Base-by-base conservation (phyloP, 345 rosid genomes). In the Heritiera littoralis region DNA sequence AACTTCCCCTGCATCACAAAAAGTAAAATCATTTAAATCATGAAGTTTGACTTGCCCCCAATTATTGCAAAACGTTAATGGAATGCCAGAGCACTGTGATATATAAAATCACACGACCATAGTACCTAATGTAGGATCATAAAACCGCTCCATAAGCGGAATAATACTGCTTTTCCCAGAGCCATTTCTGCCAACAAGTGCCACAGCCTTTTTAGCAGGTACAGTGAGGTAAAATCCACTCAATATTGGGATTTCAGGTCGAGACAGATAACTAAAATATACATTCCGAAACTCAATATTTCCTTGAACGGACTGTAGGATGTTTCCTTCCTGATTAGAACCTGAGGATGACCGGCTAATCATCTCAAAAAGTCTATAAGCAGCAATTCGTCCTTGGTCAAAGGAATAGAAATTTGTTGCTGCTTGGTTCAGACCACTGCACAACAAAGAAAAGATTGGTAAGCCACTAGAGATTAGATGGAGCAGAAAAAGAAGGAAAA, bases 111-210 rank as follows among this genome's bases (percentile, higher is more conserved):
- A n/a, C 5, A 81, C 45, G 30, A 65, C 38, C 77, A 83, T 68
- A 79, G 49, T 91, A 97, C 99, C 99, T 88, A 97, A 85, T 41
- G 98, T 97, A 77, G 99, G 99, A 88, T 94, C 99, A 88, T 97
- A 97, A 86, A 97, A 97, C 82, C 99, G 91, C 79, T 97, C 98
- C 98, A 97, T 94, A 17, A 97, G 90, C n/a, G 99, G 98, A 79
- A 97, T 97, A 72, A 97, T 94, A 82, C 98, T 97, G 87, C 98
- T 94, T 81, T 97, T 97, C 66, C 99, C 99, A 75, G 99, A 97
- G 61, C 99, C 99, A 81, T 94, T 97, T 90, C 99, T 89, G 77
- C 99, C 99, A 83, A 97, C 99, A 87, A 97, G 99, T 60, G 98
- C 98, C 69, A 97, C 95, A 4, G 98, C 88, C 80, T 94, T 97